These are phyloP conservation scores for Penicillium arizonense DNA, from an alignment of 495 filamentous ascomycete species.

Conservation along the genomic window DNA sequence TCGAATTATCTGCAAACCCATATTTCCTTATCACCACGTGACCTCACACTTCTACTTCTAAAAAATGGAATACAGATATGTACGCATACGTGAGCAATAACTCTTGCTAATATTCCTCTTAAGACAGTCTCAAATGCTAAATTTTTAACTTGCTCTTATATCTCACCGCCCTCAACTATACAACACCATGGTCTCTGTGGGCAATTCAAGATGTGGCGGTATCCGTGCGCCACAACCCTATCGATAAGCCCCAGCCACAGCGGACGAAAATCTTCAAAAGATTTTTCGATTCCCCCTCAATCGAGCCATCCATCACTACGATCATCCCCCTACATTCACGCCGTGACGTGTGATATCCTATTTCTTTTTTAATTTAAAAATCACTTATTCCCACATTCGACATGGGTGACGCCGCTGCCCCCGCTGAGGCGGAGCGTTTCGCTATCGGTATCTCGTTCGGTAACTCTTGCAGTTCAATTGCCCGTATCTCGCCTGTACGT, in stretches of 20 bases:
- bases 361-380: constrained; percentile 11
- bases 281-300: constrained; percentile 28
- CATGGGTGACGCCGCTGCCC: constrained; percentile 54
- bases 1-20: constrained; percentile 7
- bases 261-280: constrained; percentile 31
- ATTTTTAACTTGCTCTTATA: too few species aligned
- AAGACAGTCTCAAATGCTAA: too few species aligned
- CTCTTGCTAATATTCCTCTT: too few species aligned
- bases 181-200: too few species aligned
- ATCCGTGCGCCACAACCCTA: constrained; percentile 32
- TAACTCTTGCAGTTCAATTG: constrained; percentile 97
- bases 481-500: constrained; percentile 68
- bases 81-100: too few species aligned
- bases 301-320: constrained; percentile 17
- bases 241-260: constrained; percentile 44
- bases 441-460: constrained; percentile 97
- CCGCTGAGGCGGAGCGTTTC: constrained; percentile 55
- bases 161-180: too few species aligned
- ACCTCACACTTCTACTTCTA: background rate
- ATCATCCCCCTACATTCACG: constrained; percentile 15
- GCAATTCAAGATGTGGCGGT: background rate
- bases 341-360: constrained; percentile 13
- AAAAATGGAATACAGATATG: background rate
- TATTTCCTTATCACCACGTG: constrained; percentile 23
- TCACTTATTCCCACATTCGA: constrained; percentile 22